These are phyloP conservation scores for Globisporangium okanoganense DNA, from an alignment of 352 stramenopile species.

Conservation along the genomic window DNA sequence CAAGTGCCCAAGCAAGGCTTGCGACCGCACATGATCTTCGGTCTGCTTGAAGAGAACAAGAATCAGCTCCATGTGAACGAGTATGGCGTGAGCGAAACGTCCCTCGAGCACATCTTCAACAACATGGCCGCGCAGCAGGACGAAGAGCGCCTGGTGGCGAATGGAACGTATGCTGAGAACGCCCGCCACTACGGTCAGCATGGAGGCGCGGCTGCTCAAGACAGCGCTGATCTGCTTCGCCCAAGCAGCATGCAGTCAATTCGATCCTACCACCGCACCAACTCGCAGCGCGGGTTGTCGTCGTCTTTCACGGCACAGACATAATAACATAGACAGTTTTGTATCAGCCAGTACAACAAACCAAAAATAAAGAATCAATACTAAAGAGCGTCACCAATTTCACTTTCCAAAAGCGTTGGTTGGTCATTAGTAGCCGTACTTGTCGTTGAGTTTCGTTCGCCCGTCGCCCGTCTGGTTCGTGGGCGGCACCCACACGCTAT, in stretches of 20 bases:
- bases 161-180: slow-evolving; percentile 26
- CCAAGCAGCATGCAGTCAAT: slow-evolving; percentile 37
- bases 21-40: slow-evolving; percentile 61
- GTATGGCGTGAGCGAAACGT: slow-evolving; percentile 89
- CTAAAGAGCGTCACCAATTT: neutral
- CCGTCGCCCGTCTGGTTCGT: slow-evolving; percentile 80
- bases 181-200: neutral
- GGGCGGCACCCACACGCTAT: slow-evolving; percentile 77
- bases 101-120: slow-evolving; percentile 93
- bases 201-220: slow-evolving; percentile 6
- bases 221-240: slow-evolving; percentile 7
- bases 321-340: neutral
- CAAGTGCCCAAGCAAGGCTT: slow-evolving; percentile 60
- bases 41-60: slow-evolving; percentile 67
- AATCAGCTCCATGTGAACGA: slow-evolving; percentile 59
- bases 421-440: slow-evolving; percentile 73
- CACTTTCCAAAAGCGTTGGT: neutral
- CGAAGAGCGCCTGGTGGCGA: slow-evolving; percentile 42
- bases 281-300: slow-evolving; percentile 18
- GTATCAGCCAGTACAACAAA: neutral
- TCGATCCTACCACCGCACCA: slow-evolving; percentile 35
- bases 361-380: neutral
- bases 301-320: slow-evolving; percentile 12
- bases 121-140: slow-evolving; percentile 82
- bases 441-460: slow-evolving; percentile 79